A percentile compares a stretch with the other conserved stretches of the same genome.
phyloP scores from a whole-genome alignment of 345 rosid species.

The Eutrema japonicum region DNA sequence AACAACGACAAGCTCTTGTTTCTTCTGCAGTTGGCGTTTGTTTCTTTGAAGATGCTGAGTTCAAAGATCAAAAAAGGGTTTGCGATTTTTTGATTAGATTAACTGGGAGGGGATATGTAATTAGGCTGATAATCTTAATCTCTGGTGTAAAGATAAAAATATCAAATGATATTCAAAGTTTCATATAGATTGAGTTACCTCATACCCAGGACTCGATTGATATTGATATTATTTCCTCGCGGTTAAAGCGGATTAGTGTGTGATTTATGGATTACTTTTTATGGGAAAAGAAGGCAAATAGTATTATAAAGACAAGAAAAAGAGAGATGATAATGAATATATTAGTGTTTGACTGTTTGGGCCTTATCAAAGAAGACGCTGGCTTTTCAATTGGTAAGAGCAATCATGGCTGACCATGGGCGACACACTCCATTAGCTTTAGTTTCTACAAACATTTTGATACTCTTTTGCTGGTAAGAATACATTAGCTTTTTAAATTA shows the following conservation, averaged over 20 bases:
- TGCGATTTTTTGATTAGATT: constrained; percentile 35
- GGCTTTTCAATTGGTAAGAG: too few species aligned
- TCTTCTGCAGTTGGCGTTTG: neutral
- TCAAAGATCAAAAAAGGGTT: constrained; percentile 24
- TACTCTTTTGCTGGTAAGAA: too few species aligned
- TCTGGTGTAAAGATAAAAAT: constrained; percentile 36
- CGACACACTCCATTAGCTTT: too few species aligned
- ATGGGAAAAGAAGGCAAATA: too few species aligned
- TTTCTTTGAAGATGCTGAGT: constrained; percentile 23
- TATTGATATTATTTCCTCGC: too few species aligned
- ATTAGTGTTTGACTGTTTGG: constrained; percentile 1
- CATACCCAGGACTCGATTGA: neutral
- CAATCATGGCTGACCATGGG: too few species aligned
- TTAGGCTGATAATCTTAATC: constrained; percentile 31
- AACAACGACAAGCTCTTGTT: constrained; percentile 23
- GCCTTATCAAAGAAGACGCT: neutral
- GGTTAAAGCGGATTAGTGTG: too few species aligned
- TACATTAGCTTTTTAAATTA: too few species aligned
- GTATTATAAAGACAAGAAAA: too few species aligned
- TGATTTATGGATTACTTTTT: too few species aligned
- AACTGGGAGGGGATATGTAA: constrained; percentile 34
- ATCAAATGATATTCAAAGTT: neutral
- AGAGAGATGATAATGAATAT: neutral
- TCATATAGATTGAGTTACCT: neutral
- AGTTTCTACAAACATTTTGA: too few species aligned